Percentiles rank a stretch among this genome's conserved stretches.
Conservation (phyloP, 805 yeast species). For the Wickerhamia fluorescens region DNA sequence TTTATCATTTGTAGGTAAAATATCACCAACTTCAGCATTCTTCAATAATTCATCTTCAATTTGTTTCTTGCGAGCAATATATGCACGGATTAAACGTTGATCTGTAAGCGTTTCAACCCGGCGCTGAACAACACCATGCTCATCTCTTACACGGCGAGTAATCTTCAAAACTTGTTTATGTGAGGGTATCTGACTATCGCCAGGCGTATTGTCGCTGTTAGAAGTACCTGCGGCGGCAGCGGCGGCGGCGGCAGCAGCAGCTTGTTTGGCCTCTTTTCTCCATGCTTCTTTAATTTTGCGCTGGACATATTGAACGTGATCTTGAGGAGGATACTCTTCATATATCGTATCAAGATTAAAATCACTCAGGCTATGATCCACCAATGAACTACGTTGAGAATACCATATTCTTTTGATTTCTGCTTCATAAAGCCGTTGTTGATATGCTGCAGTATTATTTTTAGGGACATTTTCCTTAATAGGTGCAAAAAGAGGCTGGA, state of each 20-base stretch:
- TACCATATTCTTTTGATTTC: slow-evolving; percentile 89
- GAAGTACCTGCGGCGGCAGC: too few relatives aligned
- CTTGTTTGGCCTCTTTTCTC: slow-evolving; percentile 25
- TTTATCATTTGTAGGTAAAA: slow-evolving; percentile 72
- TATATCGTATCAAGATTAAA: slow-evolving; percentile 32
- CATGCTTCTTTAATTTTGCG: slow-evolving; percentile 28
- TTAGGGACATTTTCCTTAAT: slow-evolving; percentile 33
- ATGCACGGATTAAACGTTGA: slow-evolving; percentile 81
- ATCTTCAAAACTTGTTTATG: slow-evolving; percentile 35
- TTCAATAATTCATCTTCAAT: slow-evolving; percentile 47
- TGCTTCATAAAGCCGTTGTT: slow-evolving; percentile 86
- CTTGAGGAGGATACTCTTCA: slow-evolving; percentile 30
- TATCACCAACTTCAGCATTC: slow-evolving; percentile 64
- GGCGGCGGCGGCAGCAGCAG: slow-evolving; percentile 16
- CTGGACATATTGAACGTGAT: slow-evolving; percentile 25
- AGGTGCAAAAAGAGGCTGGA: slow-evolving; percentile 35
- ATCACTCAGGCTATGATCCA: slow-evolving; percentile 21
- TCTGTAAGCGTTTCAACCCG: slow-evolving; percentile 72
- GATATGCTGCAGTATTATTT: slow-evolving; percentile 41
- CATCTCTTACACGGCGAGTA: slow-evolving; percentile 73
- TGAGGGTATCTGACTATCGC: slow-evolving; percentile 9
- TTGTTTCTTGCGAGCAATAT: slow-evolving; percentile 62
- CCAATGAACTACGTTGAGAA: slow-evolving; percentile 61
- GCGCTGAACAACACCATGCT: slow-evolving; percentile 80
- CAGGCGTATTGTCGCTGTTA: too few relatives aligned